phyloP scores from a whole-genome alignment of 306 rosid genomes.

The Glycyrrhiza uralensis region DNA sequence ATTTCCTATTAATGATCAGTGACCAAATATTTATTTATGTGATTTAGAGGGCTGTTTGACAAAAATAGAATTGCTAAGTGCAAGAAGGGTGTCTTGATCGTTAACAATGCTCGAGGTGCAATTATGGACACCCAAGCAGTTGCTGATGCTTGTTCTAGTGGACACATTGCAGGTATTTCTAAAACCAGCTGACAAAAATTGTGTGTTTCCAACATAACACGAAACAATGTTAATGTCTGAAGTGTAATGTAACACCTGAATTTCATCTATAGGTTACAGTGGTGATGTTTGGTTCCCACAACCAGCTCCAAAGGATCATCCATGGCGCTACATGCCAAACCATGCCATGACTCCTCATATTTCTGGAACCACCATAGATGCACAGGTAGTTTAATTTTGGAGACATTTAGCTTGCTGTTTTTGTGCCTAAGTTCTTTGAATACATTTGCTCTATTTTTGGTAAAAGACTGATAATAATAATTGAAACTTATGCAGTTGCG shows the following conservation, averaged over 20 bases:
- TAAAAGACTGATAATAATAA: background rate
- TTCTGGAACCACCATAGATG: constrained; percentile 97
- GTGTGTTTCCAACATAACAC: background rate
- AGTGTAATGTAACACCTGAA: background rate
- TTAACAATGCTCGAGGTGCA: constrained; percentile 95
- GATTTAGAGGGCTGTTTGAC: constrained; percentile 74
- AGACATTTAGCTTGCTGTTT: background rate
- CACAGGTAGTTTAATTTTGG: constrained; percentile 52
- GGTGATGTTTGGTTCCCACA: constrained; percentile 97
- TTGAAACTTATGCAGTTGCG: constrained; percentile 53
- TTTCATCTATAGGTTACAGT: constrained; percentile 62
- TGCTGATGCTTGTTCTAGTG: constrained; percentile 77
- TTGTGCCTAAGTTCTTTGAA: background rate
- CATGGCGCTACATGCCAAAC: constrained; percentile 99
- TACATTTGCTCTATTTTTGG: background rate
- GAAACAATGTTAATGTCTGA: background rate
- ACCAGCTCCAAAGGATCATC: constrained; percentile 99
- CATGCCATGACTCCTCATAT: constrained; percentile 98
- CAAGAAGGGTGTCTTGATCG: constrained; percentile 84
- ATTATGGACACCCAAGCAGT: constrained; percentile 90
- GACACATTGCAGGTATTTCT: constrained; percentile 82
- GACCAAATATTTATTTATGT: constrained; percentile 10
- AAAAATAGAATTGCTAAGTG: constrained; percentile 72
- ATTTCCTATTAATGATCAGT: background rate
- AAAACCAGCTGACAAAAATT: background rate